phyloP scores from a whole-genome alignment of 2,329 filamentous ascomycete species.

The Aureobasidium zeae region DNA sequence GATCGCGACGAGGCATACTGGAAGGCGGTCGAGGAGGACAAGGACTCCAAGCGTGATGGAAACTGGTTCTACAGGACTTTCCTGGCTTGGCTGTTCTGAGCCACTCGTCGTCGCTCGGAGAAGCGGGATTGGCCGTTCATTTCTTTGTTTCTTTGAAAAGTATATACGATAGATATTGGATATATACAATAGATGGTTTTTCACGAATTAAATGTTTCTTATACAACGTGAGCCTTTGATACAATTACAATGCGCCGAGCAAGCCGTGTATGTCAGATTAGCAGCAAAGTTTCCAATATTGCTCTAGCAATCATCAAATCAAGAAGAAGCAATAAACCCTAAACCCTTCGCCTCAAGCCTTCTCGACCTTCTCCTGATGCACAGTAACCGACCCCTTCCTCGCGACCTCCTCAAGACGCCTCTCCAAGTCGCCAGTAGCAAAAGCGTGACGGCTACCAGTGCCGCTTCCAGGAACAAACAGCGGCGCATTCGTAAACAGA shows the following conservation, averaged over 20 bases:
- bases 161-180: no score
- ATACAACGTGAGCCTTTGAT: no score
- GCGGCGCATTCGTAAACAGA: conserved; percentile 54
- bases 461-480: conserved; percentile 50
- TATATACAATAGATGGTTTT: no score
- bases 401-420: conserved; percentile 48
- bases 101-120: neutral
- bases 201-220: no score
- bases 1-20: conserved; percentile 65
- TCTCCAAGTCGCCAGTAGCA: conserved; percentile 49
- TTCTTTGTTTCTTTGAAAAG: no score
- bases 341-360: neutral
- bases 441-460: conserved; percentile 42
- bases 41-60: conserved; percentile 27
- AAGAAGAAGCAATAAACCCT: neutral
- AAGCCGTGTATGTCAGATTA: no score
- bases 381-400: conserved; percentile 13
- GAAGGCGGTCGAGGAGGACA: conserved; percentile 45
- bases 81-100: conserved; percentile 51
- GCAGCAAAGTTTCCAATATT: no score
- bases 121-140: neutral
- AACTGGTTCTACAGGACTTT: conserved; percentile 50
- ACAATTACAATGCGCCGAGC: no score
- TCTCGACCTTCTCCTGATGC: conserved; percentile 12
- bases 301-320: neutral